Base-by-base conservation (phyloP, 495 filamentous ascomycete species). In the Lasiosphaeris hirsuta region DNA sequence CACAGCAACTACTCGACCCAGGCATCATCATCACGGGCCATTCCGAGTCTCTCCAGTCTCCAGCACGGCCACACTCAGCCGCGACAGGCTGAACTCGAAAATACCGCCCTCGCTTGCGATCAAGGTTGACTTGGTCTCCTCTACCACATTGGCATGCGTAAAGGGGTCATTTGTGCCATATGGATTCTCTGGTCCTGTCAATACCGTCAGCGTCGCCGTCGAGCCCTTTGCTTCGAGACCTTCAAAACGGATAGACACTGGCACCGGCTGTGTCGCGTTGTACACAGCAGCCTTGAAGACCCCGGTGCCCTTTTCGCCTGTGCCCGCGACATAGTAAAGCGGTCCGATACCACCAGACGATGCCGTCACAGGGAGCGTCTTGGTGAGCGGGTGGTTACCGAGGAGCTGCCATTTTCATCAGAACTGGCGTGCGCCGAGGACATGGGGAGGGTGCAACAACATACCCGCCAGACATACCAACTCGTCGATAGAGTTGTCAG, bases 201-300 rank as follows among this genome's bases (percentile, higher is more conserved):
- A 66, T 3, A 87, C 74, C 4, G 82, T 87, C 65, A 90, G 69
- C 19, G 75, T 74, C 0, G 78, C 85, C 10, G 51, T 68, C 0
- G 77, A 67, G 5, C 78, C 79, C 41, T 57, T 57, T 0, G 69
- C 58, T 10, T 56, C 55, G 10, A 84, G 59, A 5, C 81, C 81
- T 11, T 81, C 80, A 51, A 89, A 88, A 4, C 66, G 65, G 13
- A 88, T 57, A 4, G 69, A 71, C 13, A 89, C 73, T 0, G 79
- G 69, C 18, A 79, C 69, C 3, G 70, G 63, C 4, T 58, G 71
- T 11, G 58, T 65, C 14, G 85, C 83, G 70, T 90, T 89, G 70
- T 89, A 90, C 0, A 86, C 80, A 34, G 84, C 85, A 10, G 76
- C 76, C 63, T 90, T 90, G 69, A 86, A 80, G 50, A 76, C 66